Conservation (phyloP, 257 asterid genomes). For the Nicotiana benthamiana region DNA sequence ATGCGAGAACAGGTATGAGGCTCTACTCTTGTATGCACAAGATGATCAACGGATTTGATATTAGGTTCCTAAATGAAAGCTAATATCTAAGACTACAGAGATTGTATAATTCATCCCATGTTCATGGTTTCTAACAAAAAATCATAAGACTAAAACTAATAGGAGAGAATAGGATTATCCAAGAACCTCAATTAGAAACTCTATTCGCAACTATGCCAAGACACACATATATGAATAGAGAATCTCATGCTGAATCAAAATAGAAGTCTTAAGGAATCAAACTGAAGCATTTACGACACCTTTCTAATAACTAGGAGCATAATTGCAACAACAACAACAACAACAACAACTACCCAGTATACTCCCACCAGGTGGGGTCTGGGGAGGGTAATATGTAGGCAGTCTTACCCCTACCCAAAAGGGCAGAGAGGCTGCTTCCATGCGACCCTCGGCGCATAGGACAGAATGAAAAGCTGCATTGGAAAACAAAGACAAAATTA, state of each 20-base stretch:
- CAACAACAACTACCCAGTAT: no score
- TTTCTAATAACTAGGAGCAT: neutral
- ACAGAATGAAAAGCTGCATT: no score
- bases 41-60: neutral
- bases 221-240: neutral
- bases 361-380: no score
- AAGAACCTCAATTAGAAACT: no score
- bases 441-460: no score
- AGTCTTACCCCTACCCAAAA: no score
- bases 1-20: conserved; percentile 73
- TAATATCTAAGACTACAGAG: neutral
- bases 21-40: neutral
- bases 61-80: neutral
- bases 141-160: neutral
- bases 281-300: neutral
- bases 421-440: no score
- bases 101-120: neutral
- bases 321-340: neutral
- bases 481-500: no score
- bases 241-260: neutral
- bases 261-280: neutral
- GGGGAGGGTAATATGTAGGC: no score
- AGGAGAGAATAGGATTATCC: no score
- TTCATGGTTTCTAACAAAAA: no score
- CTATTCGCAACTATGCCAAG: no score